Evolutionary conservation across 371 early-diverging fungal species (phyloP), one percentile per base, ranked within the genome.

Genomic region (Smittium culicis): DNA sequence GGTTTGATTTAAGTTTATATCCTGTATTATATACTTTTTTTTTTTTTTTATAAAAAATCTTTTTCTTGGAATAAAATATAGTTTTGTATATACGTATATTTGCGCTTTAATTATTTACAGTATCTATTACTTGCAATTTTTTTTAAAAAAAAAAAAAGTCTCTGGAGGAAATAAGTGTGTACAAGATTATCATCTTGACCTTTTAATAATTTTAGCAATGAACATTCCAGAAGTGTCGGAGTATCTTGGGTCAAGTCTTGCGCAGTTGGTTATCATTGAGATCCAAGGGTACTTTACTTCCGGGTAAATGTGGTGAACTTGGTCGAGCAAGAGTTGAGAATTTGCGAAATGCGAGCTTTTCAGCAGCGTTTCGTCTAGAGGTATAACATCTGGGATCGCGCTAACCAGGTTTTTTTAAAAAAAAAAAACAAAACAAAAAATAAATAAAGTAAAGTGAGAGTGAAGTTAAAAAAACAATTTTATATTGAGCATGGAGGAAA

Each of bases 171-270:
- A 45, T 11, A 45, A 20, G 20, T 11, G 5, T 45, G 20, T 45
- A 45, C 5, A 45, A 11, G 20, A 11, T 45, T 45, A 45, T 11
- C 5, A 20, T 45, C 20, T 45, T 11, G 45, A 11, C 20, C 20
- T 45, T 45, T 45, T 81, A 33, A 70, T 66, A 35, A 85, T 78
- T 54, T 79, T 69, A 1, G 79, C 81, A n/a, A 84, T 72, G 67
- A 88, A 87, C 69, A 88, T 73, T 8, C 87, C 88, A 30, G 85
- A 83, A 25, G 85, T 84, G 8, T 75, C 66, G 14, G 85, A 85
- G 5, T 71, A 72, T 34, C 68, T 31, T 25, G 78, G 81, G 72
- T 83, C 71, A 62, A 78, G 67, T 28, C 77, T 68, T 28, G 77
- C 78, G 35, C 65, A 67, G 3, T 35, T 27, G 34, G 66, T 70